Evolutionary conservation across 345 rosid genomes (phyloP).

Genomic region (Theobroma cacao): DNA sequence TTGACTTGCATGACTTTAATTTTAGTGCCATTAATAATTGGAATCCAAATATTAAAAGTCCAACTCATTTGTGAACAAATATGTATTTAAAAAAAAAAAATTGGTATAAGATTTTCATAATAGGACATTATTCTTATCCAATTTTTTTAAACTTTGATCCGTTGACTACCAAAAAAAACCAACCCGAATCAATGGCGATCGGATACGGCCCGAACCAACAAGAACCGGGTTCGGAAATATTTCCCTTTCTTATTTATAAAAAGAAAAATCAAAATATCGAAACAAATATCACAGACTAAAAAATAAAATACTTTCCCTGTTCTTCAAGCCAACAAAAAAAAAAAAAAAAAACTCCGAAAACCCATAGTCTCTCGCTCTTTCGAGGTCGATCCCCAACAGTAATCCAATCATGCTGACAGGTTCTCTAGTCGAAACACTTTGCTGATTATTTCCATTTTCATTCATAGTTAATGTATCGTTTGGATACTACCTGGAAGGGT

Average conservation of each 20-base stretch:
- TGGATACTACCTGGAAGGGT: background rate
- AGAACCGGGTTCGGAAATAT: background rate
- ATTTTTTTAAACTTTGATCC: no score
- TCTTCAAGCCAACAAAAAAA: conserved; percentile 44
- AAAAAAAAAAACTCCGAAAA: no score
- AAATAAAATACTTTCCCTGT: conserved; percentile 30
- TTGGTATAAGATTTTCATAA: no score
- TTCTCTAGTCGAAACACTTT: conserved; percentile 13
- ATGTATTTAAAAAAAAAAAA: no score
- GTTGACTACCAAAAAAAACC: background rate
- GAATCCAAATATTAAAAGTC: no score
- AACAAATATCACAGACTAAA: background rate
- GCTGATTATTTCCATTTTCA: background rate
- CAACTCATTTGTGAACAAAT: no score
- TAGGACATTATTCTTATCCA: no score
- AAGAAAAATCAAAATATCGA: background rate
- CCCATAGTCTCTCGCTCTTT: background rate
- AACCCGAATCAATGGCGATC: background rate
- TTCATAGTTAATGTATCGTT: background rate
- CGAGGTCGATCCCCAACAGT: conserved; percentile 17
- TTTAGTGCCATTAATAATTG: no score
- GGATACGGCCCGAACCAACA: background rate
- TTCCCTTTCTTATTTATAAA: background rate
- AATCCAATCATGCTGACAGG: conserved; percentile 60
- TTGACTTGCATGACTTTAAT: no score